These are phyloP conservation scores for Petasospora fabianii DNA, from an alignment of 1,139 yeast species.

Conservation along the genomic window DNA sequence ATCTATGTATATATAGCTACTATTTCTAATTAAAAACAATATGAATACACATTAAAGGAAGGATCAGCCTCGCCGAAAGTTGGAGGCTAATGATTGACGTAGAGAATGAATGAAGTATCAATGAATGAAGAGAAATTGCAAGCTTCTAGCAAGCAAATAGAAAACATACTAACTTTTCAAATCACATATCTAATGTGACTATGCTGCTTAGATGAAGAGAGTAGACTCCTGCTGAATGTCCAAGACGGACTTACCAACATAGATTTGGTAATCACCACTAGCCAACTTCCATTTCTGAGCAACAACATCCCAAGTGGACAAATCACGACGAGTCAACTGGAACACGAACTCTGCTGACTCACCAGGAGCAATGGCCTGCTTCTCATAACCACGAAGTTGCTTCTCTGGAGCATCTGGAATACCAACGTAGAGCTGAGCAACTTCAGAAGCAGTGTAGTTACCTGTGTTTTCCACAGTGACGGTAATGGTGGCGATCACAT, in stretches of 20 bases:
- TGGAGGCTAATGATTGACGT: too few species aligned
- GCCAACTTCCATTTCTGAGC: slow-evolving; percentile 58
- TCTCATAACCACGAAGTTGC: slow-evolving; percentile 10
- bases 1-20: too few species aligned
- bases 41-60: too few species aligned
- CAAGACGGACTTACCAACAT: slow-evolving; percentile 12
- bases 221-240: slow-evolving; percentile 9
- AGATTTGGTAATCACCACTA: slow-evolving; percentile 46
- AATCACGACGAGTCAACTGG: slow-evolving; percentile 47
- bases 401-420: slow-evolving; percentile 40
- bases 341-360: slow-evolving; percentile 28
- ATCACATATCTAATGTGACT: too few species aligned
- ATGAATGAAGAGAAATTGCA: too few species aligned
- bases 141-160: too few species aligned
- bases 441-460: slow-evolving; percentile 48
- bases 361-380: slow-evolving; percentile 8
- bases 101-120: too few species aligned
- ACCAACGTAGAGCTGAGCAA: slow-evolving; percentile 55
- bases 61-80: too few species aligned
- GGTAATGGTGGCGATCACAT: slow-evolving; percentile 34
- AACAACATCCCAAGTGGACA: slow-evolving; percentile 54
- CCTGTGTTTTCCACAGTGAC: slow-evolving; percentile 29
- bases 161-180: too few species aligned
- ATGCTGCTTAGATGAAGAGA: slow-evolving; percentile 6
- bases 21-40: too few species aligned